Percentiles rank a stretch among this genome's conserved stretches.
These are phyloP conservation scores for Ulmus americana DNA, from an alignment of 331 rosid species.

Conservation along the genomic window DNA sequence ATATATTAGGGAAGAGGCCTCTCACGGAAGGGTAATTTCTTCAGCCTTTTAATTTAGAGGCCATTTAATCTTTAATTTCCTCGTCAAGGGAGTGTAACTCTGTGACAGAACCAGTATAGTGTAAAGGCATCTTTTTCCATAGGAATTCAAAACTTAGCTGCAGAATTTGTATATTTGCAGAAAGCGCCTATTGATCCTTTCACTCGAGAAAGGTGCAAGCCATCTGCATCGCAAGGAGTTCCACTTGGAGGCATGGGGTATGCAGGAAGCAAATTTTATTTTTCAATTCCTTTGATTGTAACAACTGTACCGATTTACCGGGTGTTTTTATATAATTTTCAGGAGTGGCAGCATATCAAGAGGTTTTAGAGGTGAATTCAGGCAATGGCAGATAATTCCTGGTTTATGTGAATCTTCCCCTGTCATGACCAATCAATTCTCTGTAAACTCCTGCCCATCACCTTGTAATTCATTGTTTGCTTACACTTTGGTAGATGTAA, in stretches of 20 bases:
- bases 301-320: slow-evolving; percentile 21
- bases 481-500: background rate
- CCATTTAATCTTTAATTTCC: slow-evolving; percentile 10
- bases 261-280: slow-evolving; percentile 21
- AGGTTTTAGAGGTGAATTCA: slow-evolving; percentile 97
- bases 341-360: slow-evolving; percentile 99
- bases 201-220: slow-evolving; percentile 90
- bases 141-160: slow-evolving; percentile 22
- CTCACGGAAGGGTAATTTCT: slow-evolving; percentile 92
- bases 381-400: slow-evolving; percentile 95
- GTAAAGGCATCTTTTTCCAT: background rate
- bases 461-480: background rate
- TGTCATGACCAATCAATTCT: slow-evolving; percentile 96
- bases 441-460: slow-evolving; percentile 50
- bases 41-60: slow-evolving; percentile 15
- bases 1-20: slow-evolving; percentile 94
- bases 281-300: slow-evolving; percentile 1
- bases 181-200: slow-evolving; percentile 99
- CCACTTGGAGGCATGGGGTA: slow-evolving; percentile 99
- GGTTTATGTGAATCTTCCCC: slow-evolving; percentile 83
- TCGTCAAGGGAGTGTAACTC: background rate
- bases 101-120: slow-evolving; percentile 2
- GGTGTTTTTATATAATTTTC: slow-evolving; percentile 22
- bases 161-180: slow-evolving; percentile 40
- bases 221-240: slow-evolving; percentile 98